Evolutionary conservation across 208 protist genomes (phyloP).

Genomic region (Acanthamoeba divionensis): DNA sequence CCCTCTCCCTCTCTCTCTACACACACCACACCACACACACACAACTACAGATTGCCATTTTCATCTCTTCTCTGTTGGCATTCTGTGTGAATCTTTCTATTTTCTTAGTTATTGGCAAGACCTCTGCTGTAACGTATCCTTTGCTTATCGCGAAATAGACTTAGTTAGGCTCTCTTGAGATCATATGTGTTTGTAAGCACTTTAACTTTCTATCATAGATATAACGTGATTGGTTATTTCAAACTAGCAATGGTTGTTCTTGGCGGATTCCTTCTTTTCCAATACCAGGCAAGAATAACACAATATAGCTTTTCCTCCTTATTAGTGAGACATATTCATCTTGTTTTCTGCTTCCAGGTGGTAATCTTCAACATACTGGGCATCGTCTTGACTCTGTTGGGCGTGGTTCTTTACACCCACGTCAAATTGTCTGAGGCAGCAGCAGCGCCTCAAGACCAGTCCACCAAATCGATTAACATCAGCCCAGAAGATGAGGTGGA

Average conservation of each 20-base stretch:
- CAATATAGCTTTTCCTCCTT: too few species aligned
- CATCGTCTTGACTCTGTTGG: not conserved
- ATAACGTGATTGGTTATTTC: conserved; percentile 84
- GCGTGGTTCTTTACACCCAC: not conserved
- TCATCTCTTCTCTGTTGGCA: conserved; percentile 74
- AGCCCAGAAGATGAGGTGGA: not conserved
- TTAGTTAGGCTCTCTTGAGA: not conserved
- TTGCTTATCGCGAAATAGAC: not conserved
- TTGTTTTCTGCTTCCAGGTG: not conserved
- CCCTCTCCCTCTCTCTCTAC: not conserved
- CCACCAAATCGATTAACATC: not conserved
- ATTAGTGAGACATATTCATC: too few species aligned
- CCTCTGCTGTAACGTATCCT: conserved; percentile 84
- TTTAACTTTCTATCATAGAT: not conserved
- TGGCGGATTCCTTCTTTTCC: conserved; percentile 81
- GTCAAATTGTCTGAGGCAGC: not conserved
- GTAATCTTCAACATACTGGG: not conserved
- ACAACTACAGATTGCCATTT: conserved; percentile 25
- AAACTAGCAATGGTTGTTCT: conserved; percentile 82
- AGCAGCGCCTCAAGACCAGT: not conserved
- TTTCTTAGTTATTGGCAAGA: conserved; percentile 87
- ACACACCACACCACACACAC: not conserved
- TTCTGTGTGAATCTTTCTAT: conserved; percentile 88
- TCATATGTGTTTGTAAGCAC: not conserved
- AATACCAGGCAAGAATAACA: too few species aligned